Evolutionary conservation across 306 rosid genomes (phyloP).

Genomic region (Begonia fuchsioides): DNA sequence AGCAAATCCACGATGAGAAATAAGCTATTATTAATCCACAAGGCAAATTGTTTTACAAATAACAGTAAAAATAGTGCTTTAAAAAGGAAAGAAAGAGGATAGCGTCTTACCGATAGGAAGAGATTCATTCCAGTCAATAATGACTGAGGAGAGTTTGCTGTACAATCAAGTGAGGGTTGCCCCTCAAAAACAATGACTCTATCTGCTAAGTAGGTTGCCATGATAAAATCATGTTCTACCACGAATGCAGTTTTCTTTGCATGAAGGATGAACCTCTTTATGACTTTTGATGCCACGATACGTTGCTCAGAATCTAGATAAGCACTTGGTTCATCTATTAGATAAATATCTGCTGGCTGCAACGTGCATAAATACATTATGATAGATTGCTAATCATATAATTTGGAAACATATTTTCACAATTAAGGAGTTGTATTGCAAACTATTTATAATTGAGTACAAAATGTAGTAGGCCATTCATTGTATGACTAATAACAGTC

Average conservation of each 20-base stretch:
- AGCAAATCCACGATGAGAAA: constrained; percentile 3
- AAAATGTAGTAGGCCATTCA: too few relatives aligned
- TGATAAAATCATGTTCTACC: constrained; percentile 93
- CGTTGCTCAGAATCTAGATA: constrained; percentile 98
- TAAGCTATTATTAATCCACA: too few relatives aligned
- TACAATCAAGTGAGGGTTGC: constrained; percentile 69
- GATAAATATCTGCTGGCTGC: constrained; percentile 98
- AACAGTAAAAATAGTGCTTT: neutral
- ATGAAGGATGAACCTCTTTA: constrained; percentile 92
- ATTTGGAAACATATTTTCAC: too few relatives aligned
- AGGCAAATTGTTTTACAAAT: too few relatives aligned
- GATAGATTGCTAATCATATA: too few relatives aligned
- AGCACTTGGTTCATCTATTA: constrained; percentile 96
- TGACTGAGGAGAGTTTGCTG: constrained; percentile 82
- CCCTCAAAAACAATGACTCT: constrained; percentile 95
- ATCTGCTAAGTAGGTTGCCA: constrained; percentile 98
- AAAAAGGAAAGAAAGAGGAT: too few relatives aligned
- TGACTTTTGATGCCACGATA: constrained; percentile 89
- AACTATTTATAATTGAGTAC: too few relatives aligned
- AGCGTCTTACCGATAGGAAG: constrained; percentile 77
- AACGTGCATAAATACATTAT: constrained; percentile 3
- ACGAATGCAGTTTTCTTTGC: constrained; percentile 96
- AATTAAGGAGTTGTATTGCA: too few relatives aligned
- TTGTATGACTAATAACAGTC: too few relatives aligned
- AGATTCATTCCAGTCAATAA: constrained; percentile 93